A percentile compares a stretch with the other conserved stretches of the same genome.
These are phyloP conservation scores for Corylus heterophylla DNA, from an alignment of 306 rosid genomes.

Conservation along the genomic window DNA sequence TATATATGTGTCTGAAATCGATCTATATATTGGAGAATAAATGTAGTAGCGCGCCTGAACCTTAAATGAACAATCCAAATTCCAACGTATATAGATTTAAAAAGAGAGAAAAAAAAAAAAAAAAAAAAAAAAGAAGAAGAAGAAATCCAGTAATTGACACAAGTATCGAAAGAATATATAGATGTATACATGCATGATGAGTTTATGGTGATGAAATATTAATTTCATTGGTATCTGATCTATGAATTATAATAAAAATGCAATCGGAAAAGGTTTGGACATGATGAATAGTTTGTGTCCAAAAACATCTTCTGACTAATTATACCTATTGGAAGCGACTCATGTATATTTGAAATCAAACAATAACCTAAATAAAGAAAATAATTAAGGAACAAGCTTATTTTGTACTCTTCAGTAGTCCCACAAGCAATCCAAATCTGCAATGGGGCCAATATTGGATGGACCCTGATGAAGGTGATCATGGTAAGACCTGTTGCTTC, in stretches of 20 bases:
- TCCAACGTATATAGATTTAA: not conserved
- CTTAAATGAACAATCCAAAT: not conserved
- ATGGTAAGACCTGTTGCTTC: slow-evolving; percentile 37
- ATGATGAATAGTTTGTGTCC: slow-evolving; percentile 40
- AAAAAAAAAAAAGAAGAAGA: slow-evolving; percentile 5
- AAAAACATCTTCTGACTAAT: slow-evolving; percentile 28
- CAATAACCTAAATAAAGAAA: not conserved
- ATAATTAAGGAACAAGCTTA: not conserved
- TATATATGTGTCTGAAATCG: too few relatives aligned
- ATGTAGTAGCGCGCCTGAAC: not conserved
- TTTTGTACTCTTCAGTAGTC: slow-evolving; percentile 39
- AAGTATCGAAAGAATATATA: slow-evolving; percentile 43
- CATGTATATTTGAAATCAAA: not conserved
- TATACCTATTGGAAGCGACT: slow-evolving; percentile 26
- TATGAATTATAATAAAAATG: slow-evolving; percentile 19
- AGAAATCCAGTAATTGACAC: slow-evolving; percentile 32
- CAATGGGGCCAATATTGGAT: slow-evolving; percentile 33
- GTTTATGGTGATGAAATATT: slow-evolving; percentile 27
- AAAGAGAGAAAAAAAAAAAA: not conserved
- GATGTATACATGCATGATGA: slow-evolving; percentile 33
- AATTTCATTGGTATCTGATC: slow-evolving; percentile 28
- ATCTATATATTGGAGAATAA: not conserved
- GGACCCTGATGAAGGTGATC: slow-evolving; percentile 39
- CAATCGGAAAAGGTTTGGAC: slow-evolving; percentile 38
- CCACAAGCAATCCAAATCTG: slow-evolving; percentile 65